Conservation (phyloP, 352 stramenopile genomes). For the Phytophthora pisi region DNA sequence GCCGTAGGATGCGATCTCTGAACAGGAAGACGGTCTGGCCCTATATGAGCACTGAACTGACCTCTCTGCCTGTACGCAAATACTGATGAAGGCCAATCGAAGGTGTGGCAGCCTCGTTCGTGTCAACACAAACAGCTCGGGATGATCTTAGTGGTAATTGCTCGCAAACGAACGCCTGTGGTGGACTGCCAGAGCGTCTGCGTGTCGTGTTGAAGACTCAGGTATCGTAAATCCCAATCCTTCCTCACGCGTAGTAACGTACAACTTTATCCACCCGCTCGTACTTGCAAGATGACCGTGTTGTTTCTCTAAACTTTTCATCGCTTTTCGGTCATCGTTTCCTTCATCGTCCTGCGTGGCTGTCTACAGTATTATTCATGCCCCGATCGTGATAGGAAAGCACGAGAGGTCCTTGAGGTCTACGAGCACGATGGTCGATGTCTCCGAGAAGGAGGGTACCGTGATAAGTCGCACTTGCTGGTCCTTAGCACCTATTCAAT, state of each 20-base stretch:
- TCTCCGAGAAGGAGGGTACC: conserved; percentile 91
- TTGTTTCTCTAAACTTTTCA: not conserved
- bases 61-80: not conserved
- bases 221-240: not conserved
- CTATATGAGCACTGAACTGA: conserved; percentile 3
- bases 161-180: not conserved
- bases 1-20: not conserved
- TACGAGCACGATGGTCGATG: conserved; percentile 90
- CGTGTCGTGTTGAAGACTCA: conserved; percentile 5
- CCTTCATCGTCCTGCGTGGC: not conserved
- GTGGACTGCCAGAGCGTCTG: not conserved
- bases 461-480: conserved; percentile 83
- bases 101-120: not conserved
- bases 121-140: not conserved
- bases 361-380: conserved; percentile 18
- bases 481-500: conserved; percentile 40
- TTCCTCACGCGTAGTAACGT: not conserved
- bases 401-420: conserved; percentile 87
- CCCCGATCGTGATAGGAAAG: conserved; percentile 62
- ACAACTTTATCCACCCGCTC: not conserved
- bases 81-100: conserved; percentile 10
- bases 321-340: not conserved
- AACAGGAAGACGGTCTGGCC: conserved; percentile 2
- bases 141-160: not conserved
- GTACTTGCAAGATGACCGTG: not conserved